Percentiles rank a stretch among this genome's conserved stretches.
Evolutionary conservation across 192 early-diverging fungal genomes (phyloP).

Genomic region (Haplosporangium gracile): DNA sequence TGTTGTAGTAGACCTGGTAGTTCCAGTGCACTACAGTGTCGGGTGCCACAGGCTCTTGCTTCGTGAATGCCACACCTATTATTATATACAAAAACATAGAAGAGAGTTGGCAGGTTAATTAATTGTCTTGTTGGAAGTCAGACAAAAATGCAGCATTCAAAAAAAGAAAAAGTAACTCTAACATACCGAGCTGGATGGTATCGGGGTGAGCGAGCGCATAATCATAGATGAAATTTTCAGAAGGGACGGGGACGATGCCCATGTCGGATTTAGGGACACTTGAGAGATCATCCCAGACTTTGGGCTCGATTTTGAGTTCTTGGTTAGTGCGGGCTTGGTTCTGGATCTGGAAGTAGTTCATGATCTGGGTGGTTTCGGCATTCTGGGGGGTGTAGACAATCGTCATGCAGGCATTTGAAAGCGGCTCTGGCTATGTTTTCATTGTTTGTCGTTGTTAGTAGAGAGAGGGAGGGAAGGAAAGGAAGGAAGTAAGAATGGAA

Average conservation of each 20-base stretch:
- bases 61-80: conserved; percentile 45
- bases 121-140: background rate
- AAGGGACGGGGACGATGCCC: conserved; percentile 70
- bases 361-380: conserved; percentile 40
- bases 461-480: too few species aligned
- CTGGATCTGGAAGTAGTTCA: conserved; percentile 45
- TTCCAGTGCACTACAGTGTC: conserved; percentile 63
- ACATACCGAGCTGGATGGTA: conserved; percentile 72
- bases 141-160: background rate
- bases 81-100: background rate
- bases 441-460: background rate
- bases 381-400: conserved; percentile 33
- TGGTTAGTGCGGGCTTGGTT: conserved; percentile 34
- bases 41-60: conserved; percentile 5
- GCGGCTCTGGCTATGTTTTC: conserved; percentile 26
- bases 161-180: background rate
- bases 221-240: conserved; percentile 73
- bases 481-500: too few species aligned
- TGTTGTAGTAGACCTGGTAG: conserved; percentile 84
- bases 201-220: conserved; percentile 76
- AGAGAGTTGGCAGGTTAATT: background rate
- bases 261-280: conserved; percentile 43
- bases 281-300: conserved; percentile 30
- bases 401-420: conserved; percentile 51
- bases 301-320: conserved; percentile 21